Percentiles rank a stretch among this genome's conserved stretches.
phyloP scores from a whole-genome alignment of 1,139 yeast genomes.

The Candida mesenterica region DNA sequence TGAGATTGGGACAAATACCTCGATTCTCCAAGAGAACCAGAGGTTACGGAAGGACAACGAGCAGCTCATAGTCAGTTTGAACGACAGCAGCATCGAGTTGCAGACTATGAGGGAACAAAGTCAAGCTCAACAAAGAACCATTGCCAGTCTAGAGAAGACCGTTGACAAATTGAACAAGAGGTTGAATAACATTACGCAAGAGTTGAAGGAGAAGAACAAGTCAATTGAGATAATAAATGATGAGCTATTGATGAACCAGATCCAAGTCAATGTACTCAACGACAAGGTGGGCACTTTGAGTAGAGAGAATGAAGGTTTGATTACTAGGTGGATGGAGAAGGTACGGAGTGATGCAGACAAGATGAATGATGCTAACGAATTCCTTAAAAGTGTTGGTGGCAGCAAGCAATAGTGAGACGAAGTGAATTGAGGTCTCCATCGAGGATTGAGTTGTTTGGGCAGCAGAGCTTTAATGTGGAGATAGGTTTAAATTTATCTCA shows the following conservation, averaged over 20 bases:
- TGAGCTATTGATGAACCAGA: constrained; percentile 65
- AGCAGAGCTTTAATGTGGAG: background rate
- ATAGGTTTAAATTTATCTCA: background rate
- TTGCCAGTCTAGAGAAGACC: constrained; percentile 22
- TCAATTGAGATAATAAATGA: constrained; percentile 66
- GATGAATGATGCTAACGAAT: constrained; percentile 53
- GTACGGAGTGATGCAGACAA: constrained; percentile 58
- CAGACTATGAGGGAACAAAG: constrained; percentile 23
- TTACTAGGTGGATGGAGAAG: constrained; percentile 60
- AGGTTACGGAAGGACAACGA: constrained; percentile 15
- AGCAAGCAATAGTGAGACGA: no score
- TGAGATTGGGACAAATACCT: constrained; percentile 10
- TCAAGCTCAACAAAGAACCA: constrained; percentile 12
- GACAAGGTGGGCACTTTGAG: constrained; percentile 39
- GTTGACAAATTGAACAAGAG: constrained; percentile 27
- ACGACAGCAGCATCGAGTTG: constrained; percentile 22
- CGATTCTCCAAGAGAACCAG: constrained; percentile 4
- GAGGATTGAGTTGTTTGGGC: no score
- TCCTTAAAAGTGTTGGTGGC: background rate
- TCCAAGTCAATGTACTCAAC: constrained; percentile 64
- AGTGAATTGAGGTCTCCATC: no score
- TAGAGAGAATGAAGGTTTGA: constrained; percentile 52
- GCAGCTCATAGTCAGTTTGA: constrained; percentile 23
- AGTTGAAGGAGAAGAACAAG: constrained; percentile 50
- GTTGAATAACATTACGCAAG: constrained; percentile 39